Conservation (phyloP, 2,329 filamentous ascomycete genomes). For the Polychaeton citri region DNA sequence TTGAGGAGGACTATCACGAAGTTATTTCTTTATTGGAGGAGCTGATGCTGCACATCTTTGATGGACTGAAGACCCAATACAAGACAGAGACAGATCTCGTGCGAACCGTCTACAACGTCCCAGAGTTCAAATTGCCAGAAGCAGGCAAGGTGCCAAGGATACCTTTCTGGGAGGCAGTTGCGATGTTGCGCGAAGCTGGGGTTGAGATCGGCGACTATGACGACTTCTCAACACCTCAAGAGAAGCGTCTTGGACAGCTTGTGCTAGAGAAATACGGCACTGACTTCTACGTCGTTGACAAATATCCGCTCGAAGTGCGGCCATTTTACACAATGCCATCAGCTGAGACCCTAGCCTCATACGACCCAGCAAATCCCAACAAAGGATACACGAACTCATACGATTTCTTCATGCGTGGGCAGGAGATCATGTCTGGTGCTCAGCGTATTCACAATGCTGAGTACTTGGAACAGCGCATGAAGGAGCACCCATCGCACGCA, state of each 20-base stretch:
- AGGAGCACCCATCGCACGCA: constrained; percentile 40
- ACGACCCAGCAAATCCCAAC: constrained; percentile 29
- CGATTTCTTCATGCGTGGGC: constrained; percentile 59
- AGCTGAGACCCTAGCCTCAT: constrained; percentile 41
- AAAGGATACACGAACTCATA: constrained; percentile 50
- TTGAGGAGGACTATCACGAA: constrained; percentile 64
- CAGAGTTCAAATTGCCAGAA: constrained; percentile 62
- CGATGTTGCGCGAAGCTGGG: constrained; percentile 63
- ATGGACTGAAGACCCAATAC: constrained; percentile 54
- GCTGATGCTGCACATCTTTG: constrained; percentile 68
- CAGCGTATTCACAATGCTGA: constrained; percentile 53
- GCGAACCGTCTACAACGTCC: constrained; percentile 61
- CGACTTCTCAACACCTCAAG: constrained; percentile 67
- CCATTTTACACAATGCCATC: constrained; percentile 89
- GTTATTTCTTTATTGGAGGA: constrained; percentile 59
- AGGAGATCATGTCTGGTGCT: constrained; percentile 55
- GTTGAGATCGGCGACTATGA: constrained; percentile 65
- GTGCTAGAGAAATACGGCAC: constrained; percentile 81
- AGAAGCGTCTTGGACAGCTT: constrained; percentile 77
- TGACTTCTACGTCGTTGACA: constrained; percentile 94
- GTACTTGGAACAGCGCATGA: constrained; percentile 45
- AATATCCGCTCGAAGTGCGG: constrained; percentile 79
- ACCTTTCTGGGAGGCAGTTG: constrained; percentile 65
- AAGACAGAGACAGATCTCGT: constrained; percentile 60
- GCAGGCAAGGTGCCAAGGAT: constrained; percentile 62